Percentiles rank a stretch among this genome's conserved stretches.
Evolutionary conservation across 148 eudicot genomes (phyloP).

Genomic region (Nepenthes mirabilis): DNA sequence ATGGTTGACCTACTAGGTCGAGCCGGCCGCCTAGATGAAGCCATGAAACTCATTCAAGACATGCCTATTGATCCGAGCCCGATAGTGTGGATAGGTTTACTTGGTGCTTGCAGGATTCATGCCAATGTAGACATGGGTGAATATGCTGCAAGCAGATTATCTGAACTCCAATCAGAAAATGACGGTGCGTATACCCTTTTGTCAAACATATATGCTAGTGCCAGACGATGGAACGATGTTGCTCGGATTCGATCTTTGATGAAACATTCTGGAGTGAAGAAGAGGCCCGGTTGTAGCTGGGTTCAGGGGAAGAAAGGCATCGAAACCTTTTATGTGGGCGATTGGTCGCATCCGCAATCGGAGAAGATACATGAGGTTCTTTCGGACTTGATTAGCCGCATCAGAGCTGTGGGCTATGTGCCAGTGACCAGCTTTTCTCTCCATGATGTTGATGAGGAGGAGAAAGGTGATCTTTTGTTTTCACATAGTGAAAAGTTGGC

Average conservation of each 20-base stretch:
- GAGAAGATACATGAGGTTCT: slow-evolving; percentile 39
- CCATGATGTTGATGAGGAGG: slow-evolving; percentile 86
- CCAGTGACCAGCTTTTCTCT: slow-evolving; percentile 67
- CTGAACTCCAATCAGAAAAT: slow-evolving; percentile 36
- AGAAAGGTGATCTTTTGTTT: slow-evolving; percentile 53
- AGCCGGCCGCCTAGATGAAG: slow-evolving; percentile 60
- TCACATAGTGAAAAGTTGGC: slow-evolving; percentile 85
- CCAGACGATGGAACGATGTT: slow-evolving; percentile 72
- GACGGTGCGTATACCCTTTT: slow-evolving; percentile 71
- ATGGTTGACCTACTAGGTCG: slow-evolving; percentile 75
- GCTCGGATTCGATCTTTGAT: slow-evolving; percentile 47
- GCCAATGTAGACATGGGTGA: slow-evolving; percentile 59
- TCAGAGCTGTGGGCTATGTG: slow-evolving; percentile 57
- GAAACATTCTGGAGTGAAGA: slow-evolving; percentile 49
- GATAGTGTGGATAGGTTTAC: slow-evolving; percentile 55
- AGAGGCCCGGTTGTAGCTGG: slow-evolving; percentile 88
- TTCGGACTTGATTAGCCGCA: slow-evolving; percentile 39
- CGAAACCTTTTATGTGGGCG: slow-evolving; percentile 54
- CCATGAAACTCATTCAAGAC: slow-evolving; percentile 37
- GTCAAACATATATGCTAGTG: slow-evolving; percentile 61
- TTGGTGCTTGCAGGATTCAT: slow-evolving; percentile 56
- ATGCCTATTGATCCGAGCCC: slow-evolving; percentile 75
- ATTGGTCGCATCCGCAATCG: slow-evolving; percentile 55
- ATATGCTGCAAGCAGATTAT: slow-evolving; percentile 38
- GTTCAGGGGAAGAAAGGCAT: slow-evolving; percentile 60